Conservation (phyloP, 257 asterid genomes). For the Verbena officinalis region DNA sequence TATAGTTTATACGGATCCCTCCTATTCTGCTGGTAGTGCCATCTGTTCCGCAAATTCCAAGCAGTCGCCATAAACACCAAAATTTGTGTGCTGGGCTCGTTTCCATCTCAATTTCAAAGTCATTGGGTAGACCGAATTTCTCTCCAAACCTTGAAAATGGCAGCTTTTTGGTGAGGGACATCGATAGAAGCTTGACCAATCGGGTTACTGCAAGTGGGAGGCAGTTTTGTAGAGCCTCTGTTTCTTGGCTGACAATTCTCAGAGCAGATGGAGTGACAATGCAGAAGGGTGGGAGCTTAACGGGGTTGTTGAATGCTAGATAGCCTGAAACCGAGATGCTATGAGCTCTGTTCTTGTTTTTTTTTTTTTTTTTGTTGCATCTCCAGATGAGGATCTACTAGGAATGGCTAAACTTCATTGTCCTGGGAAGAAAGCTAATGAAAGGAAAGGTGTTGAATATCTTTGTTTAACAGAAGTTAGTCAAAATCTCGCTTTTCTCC, state of each 20-base stretch:
- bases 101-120: slow-evolving; percentile 72
- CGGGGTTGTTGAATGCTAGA: slow-evolving; percentile 61
- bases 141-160: slow-evolving; percentile 80
- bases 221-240: slow-evolving; percentile 45
- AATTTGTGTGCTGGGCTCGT: slow-evolving; percentile 69
- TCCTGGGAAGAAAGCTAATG: too few species aligned
- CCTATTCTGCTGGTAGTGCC: too few species aligned
- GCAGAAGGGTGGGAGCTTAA: slow-evolving; percentile 59
- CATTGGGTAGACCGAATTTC: slow-evolving; percentile 87
- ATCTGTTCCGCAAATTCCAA: too few species aligned
- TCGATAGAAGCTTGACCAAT: slow-evolving; percentile 67
- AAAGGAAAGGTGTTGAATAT: too few species aligned
- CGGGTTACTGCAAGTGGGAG: slow-evolving; percentile 54
- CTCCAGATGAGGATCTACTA: too few species aligned
- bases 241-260: slow-evolving; percentile 49
- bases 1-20: too few species aligned
- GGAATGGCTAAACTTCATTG: too few species aligned
- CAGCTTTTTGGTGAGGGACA: slow-evolving; percentile 64
- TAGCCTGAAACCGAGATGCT: slow-evolving; percentile 78
- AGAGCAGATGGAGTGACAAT: slow-evolving; percentile 58
- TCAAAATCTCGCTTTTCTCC: too few species aligned
- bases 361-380: not conserved
- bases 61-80: slow-evolving; percentile 63
- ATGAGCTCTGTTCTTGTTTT: slow-evolving; percentile 25
- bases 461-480: too few species aligned